Evolutionary conservation across 108 stramenopile species (phyloP), one percentile per base, ranked within the genome.

Genomic region (Craspedostauros australis): DNA sequence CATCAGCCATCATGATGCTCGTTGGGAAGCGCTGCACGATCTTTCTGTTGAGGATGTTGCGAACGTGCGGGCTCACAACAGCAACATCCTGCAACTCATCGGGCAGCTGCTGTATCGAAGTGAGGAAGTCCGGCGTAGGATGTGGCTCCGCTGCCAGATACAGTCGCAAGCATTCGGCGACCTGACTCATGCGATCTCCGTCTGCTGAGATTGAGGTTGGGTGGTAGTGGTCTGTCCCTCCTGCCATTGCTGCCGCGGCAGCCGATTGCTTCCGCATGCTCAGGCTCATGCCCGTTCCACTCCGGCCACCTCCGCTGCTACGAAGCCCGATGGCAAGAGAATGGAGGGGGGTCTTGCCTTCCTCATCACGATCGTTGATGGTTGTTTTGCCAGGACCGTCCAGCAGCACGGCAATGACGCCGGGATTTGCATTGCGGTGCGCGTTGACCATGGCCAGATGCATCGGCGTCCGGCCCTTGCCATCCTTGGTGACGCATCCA

Each of bases 381-480:
- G 61, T 57, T 23, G 71, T 66, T 5, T 37, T 49, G 8, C 58
- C 64, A 3, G 46, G 44, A 32, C 62, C 42, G 28, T 82, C 76
- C 16, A 91, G 42, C 12, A 91, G 50, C 41, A 82, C 82, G 12
- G 60, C 46, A 15, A 86, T 70, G 12, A 85, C 83, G 2, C 63
- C 70, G 5, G 89, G 85, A 45, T 72, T 76, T 3, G 82, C 73
- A 39, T 77, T 76, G 5, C 83, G 77, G 25, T 86, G 82, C 11
- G 85, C 82, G 62, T 91, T 91, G 36, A 84, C 89, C 85, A 91
- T 86, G 54, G 83, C 84, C 52, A 87, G 74, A 50, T 91, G 89
- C 52, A 91, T 63, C 1, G 89, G 82, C 26, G 81, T 87, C 23
- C 82, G 62, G 7, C 89, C 89, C 27, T 85, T 81, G 47, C 79